Evolutionary conservation across 2,329 filamentous ascomycete species (phyloP).

Genomic region (Mycocentrospora acerina): DNA sequence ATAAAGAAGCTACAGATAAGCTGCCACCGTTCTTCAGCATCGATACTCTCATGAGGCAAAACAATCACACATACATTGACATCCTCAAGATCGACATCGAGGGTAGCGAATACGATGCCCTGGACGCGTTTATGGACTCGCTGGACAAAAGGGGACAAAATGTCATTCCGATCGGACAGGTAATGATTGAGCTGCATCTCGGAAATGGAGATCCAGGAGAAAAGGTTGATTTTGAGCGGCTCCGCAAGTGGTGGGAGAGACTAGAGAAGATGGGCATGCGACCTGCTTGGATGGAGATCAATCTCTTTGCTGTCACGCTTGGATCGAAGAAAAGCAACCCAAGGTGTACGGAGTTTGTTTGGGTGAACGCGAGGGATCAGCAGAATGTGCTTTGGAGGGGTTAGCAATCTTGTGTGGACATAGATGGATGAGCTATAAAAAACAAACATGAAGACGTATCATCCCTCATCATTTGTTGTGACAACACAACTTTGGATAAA

Average conservation of each 20-base stretch:
- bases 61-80: slow-evolving; percentile 38
- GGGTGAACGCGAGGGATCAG: slow-evolving; percentile 35
- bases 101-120: slow-evolving; percentile 32
- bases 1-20: slow-evolving; percentile 15
- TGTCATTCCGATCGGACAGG: slow-evolving; percentile 34
- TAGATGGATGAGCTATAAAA: too few relatives aligned
- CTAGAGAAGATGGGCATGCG: slow-evolving; percentile 39
- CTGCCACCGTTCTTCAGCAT: slow-evolving; percentile 32
- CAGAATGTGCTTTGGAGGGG: slow-evolving; percentile 28
- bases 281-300: slow-evolving; percentile 38
- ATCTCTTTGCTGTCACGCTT: slow-evolving; percentile 34
- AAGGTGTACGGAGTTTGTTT: slow-evolving; percentile 36
- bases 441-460: too few relatives aligned
- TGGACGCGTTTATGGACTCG: slow-evolving; percentile 34
- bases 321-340: slow-evolving; percentile 29
- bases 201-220: slow-evolving; percentile 20
- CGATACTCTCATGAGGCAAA: slow-evolving; percentile 30
- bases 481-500: too few relatives aligned
- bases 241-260: slow-evolving; percentile 36
- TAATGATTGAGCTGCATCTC: slow-evolving; percentile 38
- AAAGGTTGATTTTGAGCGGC: slow-evolving; percentile 27
- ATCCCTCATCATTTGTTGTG: too few relatives aligned
- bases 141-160: slow-evolving; percentile 23
- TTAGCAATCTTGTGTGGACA: background rate
- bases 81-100: slow-evolving; percentile 39